Conservation (phyloP, 305 asterid species). For the Fraxinus sp. region DNA sequence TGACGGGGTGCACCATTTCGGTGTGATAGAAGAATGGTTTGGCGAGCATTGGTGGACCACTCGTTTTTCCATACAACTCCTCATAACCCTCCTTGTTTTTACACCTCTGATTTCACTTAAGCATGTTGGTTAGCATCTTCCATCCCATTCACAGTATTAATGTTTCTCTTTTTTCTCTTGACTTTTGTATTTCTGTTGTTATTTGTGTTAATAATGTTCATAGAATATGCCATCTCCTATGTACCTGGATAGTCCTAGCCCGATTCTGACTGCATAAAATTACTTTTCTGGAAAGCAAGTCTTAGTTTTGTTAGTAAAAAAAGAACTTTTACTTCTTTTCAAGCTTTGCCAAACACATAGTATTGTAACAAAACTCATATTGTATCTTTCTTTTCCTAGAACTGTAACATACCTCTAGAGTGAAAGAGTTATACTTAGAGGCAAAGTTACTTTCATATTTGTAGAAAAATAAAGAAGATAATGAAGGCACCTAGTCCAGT, state of each 20-base stretch:
- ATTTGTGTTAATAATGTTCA: not conserved
- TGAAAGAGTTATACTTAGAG: not conserved
- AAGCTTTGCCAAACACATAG: not conserved
- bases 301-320: not conserved
- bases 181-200: not conserved
- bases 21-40: conserved; percentile 88
- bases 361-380: not conserved
- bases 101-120: conserved; percentile 77
- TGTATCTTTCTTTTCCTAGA: not conserved
- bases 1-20: conserved; percentile 74
- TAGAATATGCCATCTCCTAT: not conserved
- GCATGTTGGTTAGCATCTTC: conserved; percentile 64
- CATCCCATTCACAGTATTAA: not conserved
- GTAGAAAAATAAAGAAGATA: not conserved
- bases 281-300: not conserved
- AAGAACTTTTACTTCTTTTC: not conserved
- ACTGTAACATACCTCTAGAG: not conserved
- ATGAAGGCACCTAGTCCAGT: not conserved
- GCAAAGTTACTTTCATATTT: not conserved
- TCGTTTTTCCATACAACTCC: conserved; percentile 59
- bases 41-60: conserved; percentile 83
- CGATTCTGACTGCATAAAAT: not conserved
- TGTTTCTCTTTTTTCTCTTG: not conserved
- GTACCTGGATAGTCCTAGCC: not conserved
- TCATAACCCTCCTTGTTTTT: conserved; percentile 61